phyloP scores from a whole-genome alignment of 2,329 filamentous ascomycete genomes.

The Apiospora pterosperma region DNA sequence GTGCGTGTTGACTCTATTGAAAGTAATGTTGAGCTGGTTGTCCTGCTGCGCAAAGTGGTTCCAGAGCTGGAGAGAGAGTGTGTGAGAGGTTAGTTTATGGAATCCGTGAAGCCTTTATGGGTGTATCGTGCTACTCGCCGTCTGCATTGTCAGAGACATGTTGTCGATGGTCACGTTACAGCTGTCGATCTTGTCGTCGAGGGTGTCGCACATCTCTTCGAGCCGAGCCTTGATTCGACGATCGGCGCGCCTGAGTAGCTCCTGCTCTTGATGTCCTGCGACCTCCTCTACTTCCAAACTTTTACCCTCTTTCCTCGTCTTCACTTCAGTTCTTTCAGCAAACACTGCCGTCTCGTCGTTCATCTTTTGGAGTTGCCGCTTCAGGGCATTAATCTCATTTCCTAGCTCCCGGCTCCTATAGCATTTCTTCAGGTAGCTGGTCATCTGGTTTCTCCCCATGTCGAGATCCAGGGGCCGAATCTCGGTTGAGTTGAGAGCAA shows the following conservation, averaged over 20 bases:
- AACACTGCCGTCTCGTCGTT: background rate
- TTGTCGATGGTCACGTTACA: constrained; percentile 23
- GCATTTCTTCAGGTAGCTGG: background rate
- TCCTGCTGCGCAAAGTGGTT: constrained; percentile 24
- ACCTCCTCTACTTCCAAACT: background rate
- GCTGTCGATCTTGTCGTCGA: constrained; percentile 23
- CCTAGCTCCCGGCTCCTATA: background rate
- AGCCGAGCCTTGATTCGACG: background rate
- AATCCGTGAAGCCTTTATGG: too few relatives aligned
- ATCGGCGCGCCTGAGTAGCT: background rate
- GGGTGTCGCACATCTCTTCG: background rate
- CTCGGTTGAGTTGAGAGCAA: background rate
- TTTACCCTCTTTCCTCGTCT: background rate
- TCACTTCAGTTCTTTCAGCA: background rate
- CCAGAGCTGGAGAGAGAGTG: constrained; percentile 17
- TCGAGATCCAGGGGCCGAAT: background rate
- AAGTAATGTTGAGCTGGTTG: constrained; percentile 8
- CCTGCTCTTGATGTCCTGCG: too few relatives aligned
- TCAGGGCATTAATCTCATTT: background rate
- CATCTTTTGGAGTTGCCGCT: background rate
- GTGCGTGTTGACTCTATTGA: constrained; percentile 14
- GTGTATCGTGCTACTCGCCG: constrained; percentile 12
- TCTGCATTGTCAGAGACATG: constrained; percentile 23
- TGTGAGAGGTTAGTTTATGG: background rate
- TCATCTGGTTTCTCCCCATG: background rate